phyloP scores from a whole-genome alignment of 2,329 filamentous ascomycete genomes.

The Ampelomyces quisqualis region DNA sequence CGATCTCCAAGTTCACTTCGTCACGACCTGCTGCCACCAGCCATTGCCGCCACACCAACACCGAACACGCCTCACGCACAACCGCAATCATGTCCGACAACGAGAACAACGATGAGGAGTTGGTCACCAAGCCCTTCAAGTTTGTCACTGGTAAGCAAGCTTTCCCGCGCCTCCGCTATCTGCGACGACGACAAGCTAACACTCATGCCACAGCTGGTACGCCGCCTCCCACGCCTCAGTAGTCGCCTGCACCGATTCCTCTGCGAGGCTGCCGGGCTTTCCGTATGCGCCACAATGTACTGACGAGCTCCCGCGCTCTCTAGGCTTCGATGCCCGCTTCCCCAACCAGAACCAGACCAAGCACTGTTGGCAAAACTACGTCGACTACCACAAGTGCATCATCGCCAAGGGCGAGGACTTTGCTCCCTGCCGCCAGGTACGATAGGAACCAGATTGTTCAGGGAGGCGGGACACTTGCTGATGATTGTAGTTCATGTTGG shows the following conservation, averaged over 20 bases:
- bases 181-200: slow-evolving; percentile 32
- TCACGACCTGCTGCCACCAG: slow-evolving; percentile 31
- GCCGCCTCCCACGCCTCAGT: slow-evolving; percentile 22
- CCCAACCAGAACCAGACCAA: slow-evolving; percentile 98
- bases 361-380: slow-evolving; percentile 99
- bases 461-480: slow-evolving; percentile 5
- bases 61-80: slow-evolving; percentile 26
- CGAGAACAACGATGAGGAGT: slow-evolving; percentile 63
- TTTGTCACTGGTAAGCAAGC: slow-evolving; percentile 96
- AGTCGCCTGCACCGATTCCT: slow-evolving; percentile 5
- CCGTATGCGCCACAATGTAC: slow-evolving; percentile 11
- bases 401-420: slow-evolving; percentile 98
- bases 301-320: slow-evolving; percentile 26
- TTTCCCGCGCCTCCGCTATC: slow-evolving; percentile 13
- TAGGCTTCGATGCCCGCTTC: slow-evolving; percentile 98
- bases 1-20: slow-evolving; percentile 27
- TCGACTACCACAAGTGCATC: slow-evolving; percentile 99
- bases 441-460: slow-evolving; percentile 1
- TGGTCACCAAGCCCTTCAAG: slow-evolving; percentile 99
- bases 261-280: slow-evolving; percentile 1
- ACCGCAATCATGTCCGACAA: slow-evolving; percentile 78
- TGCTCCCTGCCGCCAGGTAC: slow-evolving; percentile 92
- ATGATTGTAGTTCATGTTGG: slow-evolving; percentile 77
- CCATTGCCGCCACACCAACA: slow-evolving; percentile 32
- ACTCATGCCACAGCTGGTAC: slow-evolving; percentile 43